Percentiles rank a stretch among this genome's conserved stretches.
Evolutionary conservation across 1,284 basidiomycete genomes (phyloP).

Genomic region (Rhodotorula sp.): DNA sequence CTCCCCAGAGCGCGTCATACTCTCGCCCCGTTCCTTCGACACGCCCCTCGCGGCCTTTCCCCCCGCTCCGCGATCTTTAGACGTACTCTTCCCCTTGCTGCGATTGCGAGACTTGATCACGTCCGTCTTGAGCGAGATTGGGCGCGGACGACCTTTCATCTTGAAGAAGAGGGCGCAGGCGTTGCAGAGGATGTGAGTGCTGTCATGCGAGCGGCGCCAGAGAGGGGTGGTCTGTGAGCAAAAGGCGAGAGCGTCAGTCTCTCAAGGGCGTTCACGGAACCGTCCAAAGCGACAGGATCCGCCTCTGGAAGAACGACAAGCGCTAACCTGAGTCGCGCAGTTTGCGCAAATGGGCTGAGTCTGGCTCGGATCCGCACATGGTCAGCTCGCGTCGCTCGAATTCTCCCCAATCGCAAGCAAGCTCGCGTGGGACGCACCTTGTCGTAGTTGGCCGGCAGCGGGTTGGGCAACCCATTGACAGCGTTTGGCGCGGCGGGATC

Average conservation of each 20-base stretch:
- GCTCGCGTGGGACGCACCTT: slow-evolving; percentile 15
- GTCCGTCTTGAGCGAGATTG: slow-evolving; percentile 48
- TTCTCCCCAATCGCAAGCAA: no score
- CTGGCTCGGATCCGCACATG: slow-evolving; percentile 8
- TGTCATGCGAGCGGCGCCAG: slow-evolving; percentile 46
- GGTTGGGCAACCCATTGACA: slow-evolving; percentile 28
- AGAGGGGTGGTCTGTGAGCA: slow-evolving; percentile 45
- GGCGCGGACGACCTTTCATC: slow-evolving; percentile 47
- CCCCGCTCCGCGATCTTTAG: slow-evolving; percentile 34
- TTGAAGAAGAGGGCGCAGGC: slow-evolving; percentile 49
- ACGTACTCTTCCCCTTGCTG: slow-evolving; percentile 44
- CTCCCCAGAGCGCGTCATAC: slow-evolving; percentile 23
- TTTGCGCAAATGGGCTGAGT: slow-evolving; percentile 42
- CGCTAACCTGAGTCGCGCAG: slow-evolving; percentile 40
- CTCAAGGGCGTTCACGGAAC: background rate
- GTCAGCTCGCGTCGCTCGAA: background rate
- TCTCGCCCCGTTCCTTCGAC: slow-evolving; percentile 37
- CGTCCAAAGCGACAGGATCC: background rate
- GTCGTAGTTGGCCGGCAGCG: slow-evolving; percentile 34
- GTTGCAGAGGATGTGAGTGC: slow-evolving; percentile 47
- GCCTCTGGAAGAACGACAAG: no score
- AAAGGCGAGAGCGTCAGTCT: background rate
- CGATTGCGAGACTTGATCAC: slow-evolving; percentile 47
- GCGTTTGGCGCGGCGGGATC: slow-evolving; percentile 32
- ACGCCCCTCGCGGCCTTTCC: slow-evolving; percentile 2